Evolutionary conservation across 441 rosid species (phyloP), one percentile per base, ranked within the genome.

Genomic region (Pelargonium australe): DNA sequence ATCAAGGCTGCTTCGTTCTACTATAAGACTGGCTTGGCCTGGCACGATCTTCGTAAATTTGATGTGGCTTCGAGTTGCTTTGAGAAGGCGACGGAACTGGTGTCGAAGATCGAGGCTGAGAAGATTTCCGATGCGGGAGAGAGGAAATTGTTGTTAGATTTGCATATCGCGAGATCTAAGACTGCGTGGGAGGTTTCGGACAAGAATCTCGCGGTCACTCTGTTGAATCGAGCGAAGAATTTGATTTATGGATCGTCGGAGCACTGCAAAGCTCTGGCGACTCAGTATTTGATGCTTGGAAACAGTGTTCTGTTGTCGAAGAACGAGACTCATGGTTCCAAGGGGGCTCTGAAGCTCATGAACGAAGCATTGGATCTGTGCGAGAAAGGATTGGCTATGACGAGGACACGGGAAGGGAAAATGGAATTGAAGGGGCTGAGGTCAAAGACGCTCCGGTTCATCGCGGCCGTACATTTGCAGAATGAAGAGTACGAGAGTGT

Each of bases 51-150:
- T 40, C 75, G 79, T 61, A 84, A 75, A 14, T 85, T 83, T 70
- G 96, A 91, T 75, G 87, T 84, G 73, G 93, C 97, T 66, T 91
- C 92, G 45, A 70, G 64, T 73, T 94, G 99, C 86, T 88, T 89
- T 70, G 97, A 94, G 79, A 81, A 76, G 76, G 95, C 97, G 19
- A 82, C 95, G 0, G 94, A 94, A 63, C 79, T 89, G 65, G 73
- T 87, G 34, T 86, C 95, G 5, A 86, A 82, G 67, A 70, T 91
- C 49, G 96, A 86, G 69, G 14, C 69, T 41, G 78, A 71, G 28
- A 78, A 68, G 63, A 65, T 86, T 14, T 75, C 88, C 8, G 97
- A 94, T 28, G 64, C 81, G 0, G 95, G 83, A 49, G 95, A 89
- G 84, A 85, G 79, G 69, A 91, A 79, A 68, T 69, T 94, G 73